Evolutionary conservation across 768 basidiomycete species (phyloP).

Genomic region (Rhodotorula toruloides): DNA sequence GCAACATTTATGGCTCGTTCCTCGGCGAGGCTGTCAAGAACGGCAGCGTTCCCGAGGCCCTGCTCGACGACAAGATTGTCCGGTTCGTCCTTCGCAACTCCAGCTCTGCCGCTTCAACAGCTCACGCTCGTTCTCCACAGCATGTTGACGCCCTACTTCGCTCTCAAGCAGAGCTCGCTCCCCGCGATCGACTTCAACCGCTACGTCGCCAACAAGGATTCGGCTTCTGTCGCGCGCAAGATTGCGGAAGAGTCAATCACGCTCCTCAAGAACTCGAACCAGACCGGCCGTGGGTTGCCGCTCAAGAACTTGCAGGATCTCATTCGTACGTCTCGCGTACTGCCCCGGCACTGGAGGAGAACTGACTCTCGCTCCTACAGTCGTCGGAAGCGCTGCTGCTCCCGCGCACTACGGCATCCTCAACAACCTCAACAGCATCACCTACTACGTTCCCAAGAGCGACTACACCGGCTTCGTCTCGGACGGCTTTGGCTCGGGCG

Average conservation of each 20-base stretch:
- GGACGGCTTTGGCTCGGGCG: slow-evolving; percentile 46
- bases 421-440: not conserved
- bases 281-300: slow-evolving; percentile 3
- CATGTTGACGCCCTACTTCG: slow-evolving; percentile 19
- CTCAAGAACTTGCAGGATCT: too few relatives aligned
- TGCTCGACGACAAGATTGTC: slow-evolving; percentile 30
- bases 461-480: not conserved
- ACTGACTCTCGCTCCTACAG: not conserved
- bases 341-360: not conserved
- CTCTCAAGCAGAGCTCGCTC: slow-evolving; percentile 5
- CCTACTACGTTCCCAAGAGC: not conserved
- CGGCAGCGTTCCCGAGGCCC: not conserved
- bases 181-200: slow-evolving; percentile 3
- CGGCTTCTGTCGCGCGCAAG: slow-evolving; percentile 13
- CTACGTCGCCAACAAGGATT: not conserved
- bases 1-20: slow-evolving; percentile 6
- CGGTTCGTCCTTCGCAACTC: too few relatives aligned
- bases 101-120: too few relatives aligned
- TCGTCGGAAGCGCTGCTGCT: slow-evolving; percentile 21
- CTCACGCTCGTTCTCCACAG: too few relatives aligned
- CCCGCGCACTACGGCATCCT: slow-evolving; percentile 39
- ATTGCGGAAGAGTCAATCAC: slow-evolving; percentile 21
- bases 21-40: slow-evolving; percentile 5
- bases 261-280: slow-evolving; percentile 34
- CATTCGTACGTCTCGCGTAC: too few relatives aligned